phyloP scores from a whole-genome alignment of 352 stramenopile genomes.

The Phytophthora podocarpi region DNA sequence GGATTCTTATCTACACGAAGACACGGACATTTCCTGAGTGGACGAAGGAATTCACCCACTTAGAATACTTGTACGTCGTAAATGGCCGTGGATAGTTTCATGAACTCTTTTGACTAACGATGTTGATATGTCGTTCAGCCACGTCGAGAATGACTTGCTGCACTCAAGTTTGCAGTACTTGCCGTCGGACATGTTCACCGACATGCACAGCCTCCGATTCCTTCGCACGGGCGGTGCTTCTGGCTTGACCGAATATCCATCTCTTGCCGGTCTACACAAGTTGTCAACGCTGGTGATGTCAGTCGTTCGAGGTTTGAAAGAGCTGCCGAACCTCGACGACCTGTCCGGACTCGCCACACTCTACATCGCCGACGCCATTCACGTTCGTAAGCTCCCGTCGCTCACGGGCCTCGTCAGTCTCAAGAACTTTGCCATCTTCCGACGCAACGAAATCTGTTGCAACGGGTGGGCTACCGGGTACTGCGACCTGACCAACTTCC shows the following conservation, averaged over 20 bases:
- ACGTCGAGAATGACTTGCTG: slow-evolving; percentile 40
- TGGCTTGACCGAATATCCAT: slow-evolving; percentile 38
- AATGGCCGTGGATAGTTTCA: no score
- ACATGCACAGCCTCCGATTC: slow-evolving; percentile 47
- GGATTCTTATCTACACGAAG: slow-evolving; percentile 36
- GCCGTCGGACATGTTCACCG: slow-evolving; percentile 33
- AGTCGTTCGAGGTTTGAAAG: slow-evolving; percentile 20
- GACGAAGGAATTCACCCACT: slow-evolving; percentile 31
- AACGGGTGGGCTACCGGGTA: slow-evolving; percentile 36
- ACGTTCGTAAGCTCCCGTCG: slow-evolving; percentile 30
- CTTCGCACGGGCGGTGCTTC: slow-evolving; percentile 40
- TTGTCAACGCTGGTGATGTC: slow-evolving; percentile 43
- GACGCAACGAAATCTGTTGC: slow-evolving; percentile 46
- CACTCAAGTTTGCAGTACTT: slow-evolving; percentile 40
- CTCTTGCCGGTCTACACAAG: slow-evolving; percentile 29
- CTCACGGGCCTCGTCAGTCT: slow-evolving; percentile 20
- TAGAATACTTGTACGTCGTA: slow-evolving; percentile 45
- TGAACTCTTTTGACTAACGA: neutral
- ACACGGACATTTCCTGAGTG: slow-evolving; percentile 33
- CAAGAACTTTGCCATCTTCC: slow-evolving; percentile 37
- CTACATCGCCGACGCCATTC: slow-evolving; percentile 33
- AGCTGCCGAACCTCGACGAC: slow-evolving; percentile 39
- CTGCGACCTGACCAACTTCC: slow-evolving; percentile 38
- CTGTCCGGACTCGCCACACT: slow-evolving; percentile 27
- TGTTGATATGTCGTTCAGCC: neutral